Percentiles rank a stretch among this genome's conserved stretches.
Conservation (phyloP, 1,284 basidiomycete species). For the Exobasidium cylindrosporum region DNA sequence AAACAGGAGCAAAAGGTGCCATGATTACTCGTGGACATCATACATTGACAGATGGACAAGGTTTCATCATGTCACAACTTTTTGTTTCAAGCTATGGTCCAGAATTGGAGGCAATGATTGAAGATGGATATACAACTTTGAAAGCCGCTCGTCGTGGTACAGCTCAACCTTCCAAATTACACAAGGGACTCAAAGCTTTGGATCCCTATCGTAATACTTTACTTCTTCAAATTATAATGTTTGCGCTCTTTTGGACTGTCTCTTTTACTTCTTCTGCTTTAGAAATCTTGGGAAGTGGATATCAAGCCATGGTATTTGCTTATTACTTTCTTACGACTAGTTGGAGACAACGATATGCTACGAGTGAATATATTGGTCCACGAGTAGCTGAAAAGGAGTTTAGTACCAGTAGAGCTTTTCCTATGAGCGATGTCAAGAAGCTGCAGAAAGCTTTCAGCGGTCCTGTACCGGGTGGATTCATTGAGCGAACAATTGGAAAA, state of each 20-base stretch:
- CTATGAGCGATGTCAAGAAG: slow-evolving; percentile 44
- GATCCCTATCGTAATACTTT: slow-evolving; percentile 31
- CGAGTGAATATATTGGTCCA: slow-evolving; percentile 28
- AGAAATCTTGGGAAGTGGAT: slow-evolving; percentile 28
- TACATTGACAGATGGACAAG: slow-evolving; percentile 47
- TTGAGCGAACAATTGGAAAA: slow-evolving; percentile 29
- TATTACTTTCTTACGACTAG: slow-evolving; percentile 34
- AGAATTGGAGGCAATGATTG: slow-evolving; percentile 43
- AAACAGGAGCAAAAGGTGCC: slow-evolving; percentile 30
- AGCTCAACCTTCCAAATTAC: slow-evolving; percentile 40
- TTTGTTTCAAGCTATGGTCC: slow-evolving; percentile 43
- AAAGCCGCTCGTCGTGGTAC: slow-evolving; percentile 36
- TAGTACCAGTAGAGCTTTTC: slow-evolving; percentile 23
- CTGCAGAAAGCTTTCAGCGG: slow-evolving; percentile 52
- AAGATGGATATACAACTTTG: slow-evolving; percentile 31
- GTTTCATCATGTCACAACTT: slow-evolving; percentile 48
- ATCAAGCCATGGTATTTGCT: slow-evolving; percentile 26
- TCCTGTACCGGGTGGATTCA: slow-evolving; percentile 30
- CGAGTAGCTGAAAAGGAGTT: slow-evolving; percentile 39
- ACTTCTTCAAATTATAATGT: slow-evolving; percentile 35
- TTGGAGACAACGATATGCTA: slow-evolving; percentile 43
- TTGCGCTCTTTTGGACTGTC: slow-evolving; percentile 38
- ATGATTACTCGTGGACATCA: slow-evolving; percentile 49
- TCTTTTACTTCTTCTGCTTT: slow-evolving; percentile 19
- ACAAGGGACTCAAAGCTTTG: slow-evolving; percentile 41